Percentiles rank a stretch among this genome's conserved stretches.
Conservation (phyloP, 2,329 filamentous ascomycete genomes). For the Fusarium transvaalense region DNA sequence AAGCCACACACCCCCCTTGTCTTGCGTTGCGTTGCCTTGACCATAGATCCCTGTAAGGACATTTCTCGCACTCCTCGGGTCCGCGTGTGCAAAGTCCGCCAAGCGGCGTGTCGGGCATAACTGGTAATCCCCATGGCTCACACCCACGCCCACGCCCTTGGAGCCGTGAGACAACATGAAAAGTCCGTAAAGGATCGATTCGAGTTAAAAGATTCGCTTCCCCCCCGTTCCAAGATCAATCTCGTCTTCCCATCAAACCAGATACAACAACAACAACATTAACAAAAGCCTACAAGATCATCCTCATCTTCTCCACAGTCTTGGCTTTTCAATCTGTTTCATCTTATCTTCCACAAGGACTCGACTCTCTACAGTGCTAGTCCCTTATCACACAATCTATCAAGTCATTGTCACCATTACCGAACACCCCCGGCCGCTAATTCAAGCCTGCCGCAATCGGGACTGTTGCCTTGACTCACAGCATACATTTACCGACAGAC, state of each 20-base stretch:
- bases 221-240: conserved; percentile 35
- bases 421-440: conserved; percentile 50
- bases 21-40: too few relatives aligned
- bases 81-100: conserved; percentile 53
- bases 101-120: conserved; percentile 48
- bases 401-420: conserved; percentile 49
- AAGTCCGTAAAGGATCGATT: conserved; percentile 43
- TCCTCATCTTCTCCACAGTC: conserved; percentile 20
- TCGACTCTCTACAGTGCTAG: conserved; percentile 30
- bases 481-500: conserved; percentile 40
- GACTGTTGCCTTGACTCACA: conserved; percentile 49
- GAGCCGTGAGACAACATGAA: conserved; percentile 40
- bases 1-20: conserved; percentile 37
- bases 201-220: conserved; percentile 48
- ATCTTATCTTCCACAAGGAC: conserved; percentile 13
- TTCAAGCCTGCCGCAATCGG: conserved; percentile 48
- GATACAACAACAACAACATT: conserved; percentile 29
- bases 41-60: conserved; percentile 10
- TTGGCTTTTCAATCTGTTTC: conserved; percentile 10
- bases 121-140: conserved; percentile 45
- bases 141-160: conserved; percentile 31
- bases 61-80: conserved; percentile 49
- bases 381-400: conserved; percentile 47
- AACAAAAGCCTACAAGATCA: conserved; percentile 29
- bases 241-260: conserved; percentile 24